phyloP scores from a whole-genome alignment of 345 rosid genomes.

The Hypericum androsaemum region DNA sequence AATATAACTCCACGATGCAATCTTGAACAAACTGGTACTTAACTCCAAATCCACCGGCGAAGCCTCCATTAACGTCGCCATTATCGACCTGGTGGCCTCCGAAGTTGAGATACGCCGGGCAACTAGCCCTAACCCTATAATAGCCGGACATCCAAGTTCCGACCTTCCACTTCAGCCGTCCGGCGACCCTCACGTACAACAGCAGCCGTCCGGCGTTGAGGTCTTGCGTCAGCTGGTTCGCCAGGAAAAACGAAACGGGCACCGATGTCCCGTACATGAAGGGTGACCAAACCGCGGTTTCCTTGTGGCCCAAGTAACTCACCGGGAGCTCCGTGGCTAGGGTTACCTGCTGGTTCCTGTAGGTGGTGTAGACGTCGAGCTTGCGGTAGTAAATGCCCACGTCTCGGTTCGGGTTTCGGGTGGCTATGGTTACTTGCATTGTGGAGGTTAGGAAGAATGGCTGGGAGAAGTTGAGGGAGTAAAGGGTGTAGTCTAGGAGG shows the following conservation, averaged over 20 bases:
- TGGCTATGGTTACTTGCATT: slow-evolving; percentile 65
- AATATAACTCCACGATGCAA: too few species aligned
- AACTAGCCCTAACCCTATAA: too few species aligned
- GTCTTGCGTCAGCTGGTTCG: slow-evolving; percentile 36
- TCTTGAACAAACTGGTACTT: too few species aligned
- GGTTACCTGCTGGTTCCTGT: slow-evolving; percentile 71
- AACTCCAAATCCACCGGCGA: too few species aligned
- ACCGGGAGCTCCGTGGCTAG: slow-evolving; percentile 40
- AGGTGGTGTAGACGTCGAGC: slow-evolving; percentile 58
- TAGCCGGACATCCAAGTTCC: slow-evolving; percentile 45
- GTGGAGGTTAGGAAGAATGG: slow-evolving; percentile 66
- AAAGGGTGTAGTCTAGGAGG: slow-evolving; percentile 89
- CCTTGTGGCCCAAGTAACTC: slow-evolving; percentile 54
- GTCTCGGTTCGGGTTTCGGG: slow-evolving; percentile 68
- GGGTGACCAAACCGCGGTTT: slow-evolving; percentile 72
- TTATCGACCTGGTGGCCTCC: too few species aligned
- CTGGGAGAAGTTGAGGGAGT: slow-evolving; percentile 60
- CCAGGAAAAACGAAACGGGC: slow-evolving; percentile 68
- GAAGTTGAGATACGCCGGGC: too few species aligned
- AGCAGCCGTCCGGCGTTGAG: slow-evolving; percentile 35
- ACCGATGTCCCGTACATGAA: slow-evolving; percentile 52
- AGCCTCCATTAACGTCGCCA: too few species aligned
- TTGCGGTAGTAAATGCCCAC: slow-evolving; percentile 80
- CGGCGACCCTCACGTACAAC: slow-evolving; percentile 56
- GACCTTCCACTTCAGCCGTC: slow-evolving; percentile 78